Conservation (phyloP, 345 rosid species). For the Hypericum androsaemum region DNA sequence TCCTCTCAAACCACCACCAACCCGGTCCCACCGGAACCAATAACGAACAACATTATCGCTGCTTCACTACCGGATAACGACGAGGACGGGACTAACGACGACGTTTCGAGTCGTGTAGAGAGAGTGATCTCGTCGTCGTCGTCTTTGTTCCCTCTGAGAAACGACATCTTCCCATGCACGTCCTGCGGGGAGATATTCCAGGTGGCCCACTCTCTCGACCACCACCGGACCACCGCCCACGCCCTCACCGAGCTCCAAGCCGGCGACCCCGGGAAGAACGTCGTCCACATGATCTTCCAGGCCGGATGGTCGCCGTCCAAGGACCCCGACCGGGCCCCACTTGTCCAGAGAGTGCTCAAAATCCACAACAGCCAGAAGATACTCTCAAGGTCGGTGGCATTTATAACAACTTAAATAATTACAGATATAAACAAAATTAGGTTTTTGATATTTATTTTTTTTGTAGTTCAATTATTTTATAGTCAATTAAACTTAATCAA, state of each 20-base stretch:
- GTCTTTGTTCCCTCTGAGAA: slow-evolving; percentile 49
- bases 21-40: neutral
- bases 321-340: slow-evolving; percentile 31
- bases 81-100: no score
- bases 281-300: slow-evolving; percentile 76
- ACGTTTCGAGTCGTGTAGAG: slow-evolving; percentile 13
- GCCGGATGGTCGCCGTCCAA: slow-evolving; percentile 71
- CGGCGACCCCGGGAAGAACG: slow-evolving; percentile 77
- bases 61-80: neutral
- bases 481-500: no score
- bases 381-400: slow-evolving; percentile 16
- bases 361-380: slow-evolving; percentile 74
- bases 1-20: neutral
- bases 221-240: slow-evolving; percentile 58
- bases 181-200: slow-evolving; percentile 76
- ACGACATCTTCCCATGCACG: slow-evolving; percentile 68
- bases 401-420: no score
- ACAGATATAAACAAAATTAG: no score
- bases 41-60: neutral
- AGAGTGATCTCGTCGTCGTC: slow-evolving; percentile 29
- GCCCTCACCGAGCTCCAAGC: slow-evolving; percentile 67
- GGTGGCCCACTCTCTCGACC: slow-evolving; percentile 51
- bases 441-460: no score
- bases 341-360: slow-evolving; percentile 60
- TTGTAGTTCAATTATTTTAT: no score